Conservation (phyloP, 768 basidiomycete genomes). For the Lentinus brumalis region DNA sequence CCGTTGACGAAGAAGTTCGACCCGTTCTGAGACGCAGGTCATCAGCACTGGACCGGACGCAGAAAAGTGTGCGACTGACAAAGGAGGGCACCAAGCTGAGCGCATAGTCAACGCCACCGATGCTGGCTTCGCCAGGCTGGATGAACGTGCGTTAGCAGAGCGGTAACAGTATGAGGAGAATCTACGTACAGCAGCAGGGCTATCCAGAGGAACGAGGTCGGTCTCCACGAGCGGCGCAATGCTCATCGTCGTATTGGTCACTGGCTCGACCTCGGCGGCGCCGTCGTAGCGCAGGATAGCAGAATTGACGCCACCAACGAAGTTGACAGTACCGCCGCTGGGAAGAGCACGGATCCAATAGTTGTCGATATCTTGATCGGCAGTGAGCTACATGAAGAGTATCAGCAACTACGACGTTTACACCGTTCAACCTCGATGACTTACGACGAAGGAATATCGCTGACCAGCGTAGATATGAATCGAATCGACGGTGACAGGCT, state of each 20-base stretch:
- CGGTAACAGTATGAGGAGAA: too few species aligned
- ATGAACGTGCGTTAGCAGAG: too few species aligned
- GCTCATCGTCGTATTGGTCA: conserved; percentile 30
- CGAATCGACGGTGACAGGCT: conserved; percentile 36
- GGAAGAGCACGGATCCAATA: conserved; percentile 59
- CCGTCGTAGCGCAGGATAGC: conserved; percentile 55
- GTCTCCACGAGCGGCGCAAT: conserved; percentile 40
- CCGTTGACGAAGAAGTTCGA: conserved; percentile 37
- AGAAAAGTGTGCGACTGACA: conserved; percentile 7
- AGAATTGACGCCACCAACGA: conserved; percentile 42
- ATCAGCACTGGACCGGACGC: background rate
- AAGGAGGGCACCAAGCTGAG: conserved; percentile 19
- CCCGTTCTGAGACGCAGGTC: conserved; percentile 14
- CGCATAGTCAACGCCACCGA: conserved; percentile 21
- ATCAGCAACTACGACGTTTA: conserved; percentile 30
- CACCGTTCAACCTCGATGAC: conserved; percentile 2
- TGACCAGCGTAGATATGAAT: conserved; percentile 23
- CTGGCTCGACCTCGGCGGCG: conserved; percentile 46
- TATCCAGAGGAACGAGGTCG: conserved; percentile 38
- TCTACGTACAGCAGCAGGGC: conserved; percentile 14
- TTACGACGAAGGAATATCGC: conserved; percentile 25
- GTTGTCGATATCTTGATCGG: conserved; percentile 47
- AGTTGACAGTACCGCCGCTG: conserved; percentile 7
- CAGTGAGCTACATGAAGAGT: conserved; percentile 40
- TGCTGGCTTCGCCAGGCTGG: conserved; percentile 18